Evolutionary conservation across 768 basidiomycete genomes (phyloP), one percentile per base, ranked within the genome.

Genomic region (Hypholoma fasciculare): DNA sequence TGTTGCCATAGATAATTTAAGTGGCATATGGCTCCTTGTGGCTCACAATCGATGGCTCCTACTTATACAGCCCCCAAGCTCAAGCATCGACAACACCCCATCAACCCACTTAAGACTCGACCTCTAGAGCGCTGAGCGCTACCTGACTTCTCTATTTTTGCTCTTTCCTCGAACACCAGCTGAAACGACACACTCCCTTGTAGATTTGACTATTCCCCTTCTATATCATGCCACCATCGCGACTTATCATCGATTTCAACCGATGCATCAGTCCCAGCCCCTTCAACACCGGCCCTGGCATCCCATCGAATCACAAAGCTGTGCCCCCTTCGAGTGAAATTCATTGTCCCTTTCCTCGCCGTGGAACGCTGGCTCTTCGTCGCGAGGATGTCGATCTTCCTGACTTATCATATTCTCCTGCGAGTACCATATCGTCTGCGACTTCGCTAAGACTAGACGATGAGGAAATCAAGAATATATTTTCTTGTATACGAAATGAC

Each of bases 391-490:
- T 39, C 7, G 51, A 53, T 34, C 51, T 56, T 34, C 64, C 61
- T 5, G 61, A 58, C 23, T 50, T 65, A 13, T 59, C 64, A 6
- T 27, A 46, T 13, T 65, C 64, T 6, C 64, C 64, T 34, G 49
- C 61, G 2, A 63, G 61, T 42, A 54, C 36, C 30, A 51, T 39
- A 36, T 63, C 64, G 17, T 61, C 61, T 16, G 20, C 58, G 11
- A 46, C 56, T 8, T 61, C 64, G 7, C 20, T 65, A 30, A 27
- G 57, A 23, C 43, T 66, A 42, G 62, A 63, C 30, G 61, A 63
- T 30, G 62, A 65, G n/a, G 62, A 61, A 36, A 63, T 65, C 58
- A 61, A 42, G 26, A 61, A 27, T 42, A 63, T 65, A 11, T 65
- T 65, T 27, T 49, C 60, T 7, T 34, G 27, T 37, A n/a, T 58